Evolutionary conservation across 768 basidiomycete species (phyloP), one percentile per base, ranked within the genome.

Genomic region (Naganishia vaughanmartiniae): DNA sequence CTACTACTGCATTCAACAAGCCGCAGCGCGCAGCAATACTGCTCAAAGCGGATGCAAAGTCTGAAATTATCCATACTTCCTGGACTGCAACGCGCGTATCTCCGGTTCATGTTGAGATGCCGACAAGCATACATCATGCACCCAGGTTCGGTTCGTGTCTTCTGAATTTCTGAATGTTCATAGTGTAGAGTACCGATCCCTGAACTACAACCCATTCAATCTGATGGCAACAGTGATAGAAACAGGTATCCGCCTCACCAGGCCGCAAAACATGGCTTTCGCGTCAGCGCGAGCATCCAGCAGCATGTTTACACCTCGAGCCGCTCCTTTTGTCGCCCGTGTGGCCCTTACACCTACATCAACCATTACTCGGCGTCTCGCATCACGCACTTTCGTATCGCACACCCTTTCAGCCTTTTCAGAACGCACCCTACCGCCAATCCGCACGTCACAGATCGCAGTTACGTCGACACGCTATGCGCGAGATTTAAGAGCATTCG

Each of bases 31-130:
- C 12, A 39, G 4, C 10, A n/a, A 4, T 39, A 45, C 60, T 6
- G 48, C 39, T 26, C 9, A 24, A 45, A 11, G n/a, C 60, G 60
- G 60, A 63, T 42, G 36, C 60, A 45, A 45, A 63, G 14, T 42
- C 60, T 24, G 39, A 45, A 45, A 63, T 63, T 63, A 63, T 63
- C 17, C 42, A 42, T 15, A 15, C 24, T 46, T 26, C 34, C 39
- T 46, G 33, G 33, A 34, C 12, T 26, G 42, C 39, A 26, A 24
- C 14, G 5, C 19, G 10, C 12, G 24, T 11, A 28, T 63, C 39
- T 45, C 39, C 36, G 39, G 42, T 15, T 26, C 4, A 34, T 55
- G 21, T 1, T 28, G 54, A n/a, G n/a, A 55, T 30, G 54, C 54
- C 54, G 54, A 19, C 7, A 15, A 51, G 48, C 21, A 51, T 51